Evolutionary conservation across 495 filamentous ascomycete species (phyloP).

Genomic region (Lepidopterella palustris): DNA sequence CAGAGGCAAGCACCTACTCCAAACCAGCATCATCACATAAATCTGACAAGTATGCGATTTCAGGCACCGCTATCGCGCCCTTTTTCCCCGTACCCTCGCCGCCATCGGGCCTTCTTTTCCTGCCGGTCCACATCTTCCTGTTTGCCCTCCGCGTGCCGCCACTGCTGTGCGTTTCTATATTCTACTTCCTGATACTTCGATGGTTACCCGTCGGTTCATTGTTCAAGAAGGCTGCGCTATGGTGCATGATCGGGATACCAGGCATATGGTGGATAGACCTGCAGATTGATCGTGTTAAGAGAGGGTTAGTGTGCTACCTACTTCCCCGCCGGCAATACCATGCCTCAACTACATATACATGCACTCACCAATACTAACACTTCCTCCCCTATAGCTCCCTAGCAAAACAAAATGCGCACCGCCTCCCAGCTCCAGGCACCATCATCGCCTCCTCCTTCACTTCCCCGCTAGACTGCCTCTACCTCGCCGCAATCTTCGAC

Average conservation of each 20-base stretch:
- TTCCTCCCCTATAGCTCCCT: constrained; percentile 42
- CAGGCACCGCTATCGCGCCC: constrained; percentile 92
- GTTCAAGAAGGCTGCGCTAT: constrained; percentile 73
- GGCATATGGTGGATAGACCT: constrained; percentile 98
- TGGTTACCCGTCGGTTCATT: constrained; percentile 79
- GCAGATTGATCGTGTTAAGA: constrained; percentile 89
- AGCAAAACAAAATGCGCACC: constrained; percentile 46
- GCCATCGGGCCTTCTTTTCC: constrained; percentile 48
- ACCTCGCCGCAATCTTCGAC: constrained; percentile 95
- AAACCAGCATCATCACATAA: background rate
- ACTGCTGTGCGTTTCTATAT: constrained; percentile 57
- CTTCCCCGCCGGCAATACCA: background rate
- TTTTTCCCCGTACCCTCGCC: constrained; percentile 74
- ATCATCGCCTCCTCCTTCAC: constrained; percentile 88
- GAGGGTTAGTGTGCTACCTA: constrained; percentile 50
- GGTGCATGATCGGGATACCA: constrained; percentile 76
- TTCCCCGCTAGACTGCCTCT: constrained; percentile 85
- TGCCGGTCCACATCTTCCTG: constrained; percentile 60
- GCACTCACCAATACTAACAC: background rate
- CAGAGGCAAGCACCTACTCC: constrained; percentile 54
- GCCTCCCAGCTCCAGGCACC: constrained; percentile 66
- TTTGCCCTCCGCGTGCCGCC: constrained; percentile 76
- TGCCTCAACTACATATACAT: background rate
- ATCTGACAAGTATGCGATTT: background rate
- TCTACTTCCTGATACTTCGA: constrained; percentile 77